phyloP scores from a whole-genome alignment of 352 stramenopile species.

The Globisporangium paddicum region DNA sequence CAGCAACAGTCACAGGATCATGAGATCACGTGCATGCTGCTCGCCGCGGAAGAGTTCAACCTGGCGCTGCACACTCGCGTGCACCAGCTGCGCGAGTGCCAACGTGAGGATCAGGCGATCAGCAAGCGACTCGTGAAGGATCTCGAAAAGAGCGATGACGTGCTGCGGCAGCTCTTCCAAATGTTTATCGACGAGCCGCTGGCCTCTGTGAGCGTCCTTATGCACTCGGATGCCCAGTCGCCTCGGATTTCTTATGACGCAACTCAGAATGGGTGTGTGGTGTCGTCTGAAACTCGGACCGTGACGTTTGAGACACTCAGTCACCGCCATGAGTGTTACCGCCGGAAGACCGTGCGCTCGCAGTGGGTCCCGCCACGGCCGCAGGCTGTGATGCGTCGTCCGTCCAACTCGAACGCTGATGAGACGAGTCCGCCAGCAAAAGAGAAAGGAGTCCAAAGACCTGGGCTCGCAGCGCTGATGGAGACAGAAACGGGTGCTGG shows the following conservation, averaged over 20 bases:
- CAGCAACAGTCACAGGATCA: not conserved
- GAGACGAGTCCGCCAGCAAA: not conserved
- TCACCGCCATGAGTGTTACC: constrained; percentile 57
- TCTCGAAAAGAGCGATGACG: constrained; percentile 43
- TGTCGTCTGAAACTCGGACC: not conserved
- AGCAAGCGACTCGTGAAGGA: constrained; percentile 29
- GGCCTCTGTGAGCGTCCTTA: not conserved
- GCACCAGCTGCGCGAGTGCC: constrained; percentile 18
- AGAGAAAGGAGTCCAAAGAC: not conserved
- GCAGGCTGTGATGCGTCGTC: not conserved
- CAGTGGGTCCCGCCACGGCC: constrained; percentile 24
- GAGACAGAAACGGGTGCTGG: not conserved
- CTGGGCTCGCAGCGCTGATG: not conserved
- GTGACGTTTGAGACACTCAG: constrained; percentile 28
- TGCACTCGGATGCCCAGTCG: not conserved
- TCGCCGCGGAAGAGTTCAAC: constrained; percentile 51
- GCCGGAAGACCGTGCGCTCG: constrained; percentile 33
- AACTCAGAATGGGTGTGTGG: not conserved
- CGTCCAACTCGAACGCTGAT: constrained; percentile 4
- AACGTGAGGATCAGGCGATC: constrained; percentile 12
- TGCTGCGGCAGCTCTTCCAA: constrained; percentile 36
- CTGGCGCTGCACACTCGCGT: constrained; percentile 39
- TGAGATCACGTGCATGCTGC: constrained; percentile 34
- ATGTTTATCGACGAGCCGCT: constrained; percentile 11
- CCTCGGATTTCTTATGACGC: not conserved